phyloP scores from a whole-genome alignment of 768 basidiomycete species.

The Gymnopilus dilepis region DNA sequence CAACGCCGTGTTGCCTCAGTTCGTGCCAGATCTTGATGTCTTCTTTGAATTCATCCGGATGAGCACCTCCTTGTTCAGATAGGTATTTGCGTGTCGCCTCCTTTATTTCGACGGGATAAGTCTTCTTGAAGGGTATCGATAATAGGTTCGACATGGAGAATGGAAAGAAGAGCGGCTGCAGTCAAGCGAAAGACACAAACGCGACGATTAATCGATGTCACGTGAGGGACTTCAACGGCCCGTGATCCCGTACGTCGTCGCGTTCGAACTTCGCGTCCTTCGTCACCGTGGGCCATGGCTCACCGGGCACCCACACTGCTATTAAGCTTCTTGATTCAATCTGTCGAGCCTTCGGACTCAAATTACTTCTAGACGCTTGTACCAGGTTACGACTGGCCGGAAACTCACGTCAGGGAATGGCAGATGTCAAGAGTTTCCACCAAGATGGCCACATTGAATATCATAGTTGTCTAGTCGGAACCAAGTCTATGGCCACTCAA shows the following conservation, averaged over 20 bases:
- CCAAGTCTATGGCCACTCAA: background rate
- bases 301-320: too few relatives aligned
- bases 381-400: too few relatives aligned
- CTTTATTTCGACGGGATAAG: slow-evolving; percentile 59
- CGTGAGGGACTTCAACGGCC: background rate
- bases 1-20: slow-evolving; percentile 62
- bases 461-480: background rate
- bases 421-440: background rate
- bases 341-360: too few relatives aligned
- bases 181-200: background rate
- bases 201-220: background rate
- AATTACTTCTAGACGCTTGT: too few relatives aligned
- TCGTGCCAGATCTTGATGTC: slow-evolving; percentile 77
- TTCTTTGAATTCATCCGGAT: slow-evolving; percentile 83
- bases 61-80: slow-evolving; percentile 65
- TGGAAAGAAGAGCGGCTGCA: background rate
- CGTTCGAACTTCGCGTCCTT: too few relatives aligned
- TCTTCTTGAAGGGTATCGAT: slow-evolving; percentile 74
- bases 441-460: background rate
- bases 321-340: too few relatives aligned
- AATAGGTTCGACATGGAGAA: slow-evolving; percentile 77
- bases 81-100: slow-evolving; percentile 69
- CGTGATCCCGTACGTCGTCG: too few relatives aligned
- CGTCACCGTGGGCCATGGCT: too few relatives aligned
- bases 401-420: background rate